These are phyloP conservation scores for Aspergillus intermedius DNA, from an alignment of 2,329 filamentous ascomycete genomes.

Conservation along the genomic window DNA sequence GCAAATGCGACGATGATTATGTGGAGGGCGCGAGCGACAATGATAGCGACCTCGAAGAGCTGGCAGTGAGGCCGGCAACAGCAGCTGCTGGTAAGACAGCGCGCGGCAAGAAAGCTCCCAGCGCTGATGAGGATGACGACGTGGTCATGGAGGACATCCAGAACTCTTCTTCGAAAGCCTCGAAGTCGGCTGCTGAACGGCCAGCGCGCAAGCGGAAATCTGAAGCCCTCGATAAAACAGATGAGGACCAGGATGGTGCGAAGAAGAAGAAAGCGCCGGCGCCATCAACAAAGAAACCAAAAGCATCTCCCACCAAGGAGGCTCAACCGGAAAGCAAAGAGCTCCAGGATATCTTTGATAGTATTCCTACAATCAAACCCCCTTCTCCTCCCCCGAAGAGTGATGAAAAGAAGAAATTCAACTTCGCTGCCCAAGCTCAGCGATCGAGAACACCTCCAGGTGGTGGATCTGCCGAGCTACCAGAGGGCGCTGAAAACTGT, in stretches of 20 bases:
- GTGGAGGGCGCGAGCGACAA: conserved; percentile 50
- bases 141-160: conserved; percentile 50
- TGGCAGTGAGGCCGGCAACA: conserved; percentile 55
- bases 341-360: conserved; percentile 79
- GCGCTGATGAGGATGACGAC: conserved; percentile 37
- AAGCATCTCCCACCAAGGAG: conserved; percentile 59
- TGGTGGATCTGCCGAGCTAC: conserved; percentile 63
- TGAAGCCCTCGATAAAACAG: conserved; percentile 46
- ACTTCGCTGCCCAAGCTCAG: conserved; percentile 62
- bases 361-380: conserved; percentile 72
- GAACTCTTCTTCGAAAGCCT: conserved; percentile 41
- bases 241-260: conserved; percentile 53
- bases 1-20: conserved; percentile 61
- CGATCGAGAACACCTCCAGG: conserved; percentile 56
- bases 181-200: conserved; percentile 34
- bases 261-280: conserved; percentile 47
- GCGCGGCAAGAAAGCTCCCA: conserved; percentile 27
- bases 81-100: conserved; percentile 40
- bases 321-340: conserved; percentile 61
- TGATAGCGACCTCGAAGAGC: conserved; percentile 59
- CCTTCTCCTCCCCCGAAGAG: conserved; percentile 75
- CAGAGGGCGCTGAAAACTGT: conserved; percentile 80
- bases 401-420: conserved; percentile 64
- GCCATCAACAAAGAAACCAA: conserved; percentile 41
- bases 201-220: conserved; percentile 52